Conservation (phyloP, 179 eudicot species). For the Patellifolia procumbens region DNA sequence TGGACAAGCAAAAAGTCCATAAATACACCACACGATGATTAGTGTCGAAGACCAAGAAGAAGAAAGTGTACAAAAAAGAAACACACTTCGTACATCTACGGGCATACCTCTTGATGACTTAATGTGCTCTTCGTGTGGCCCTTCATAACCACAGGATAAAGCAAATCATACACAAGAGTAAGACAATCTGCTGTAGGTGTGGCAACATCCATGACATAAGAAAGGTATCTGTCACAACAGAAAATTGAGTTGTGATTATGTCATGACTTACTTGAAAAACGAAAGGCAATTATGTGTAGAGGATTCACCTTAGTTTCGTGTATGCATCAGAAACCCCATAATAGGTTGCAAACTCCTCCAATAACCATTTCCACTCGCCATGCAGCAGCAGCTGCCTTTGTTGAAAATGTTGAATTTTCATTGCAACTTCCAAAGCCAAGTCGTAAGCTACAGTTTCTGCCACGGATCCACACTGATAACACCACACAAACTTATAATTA, state of each 20-base stretch:
- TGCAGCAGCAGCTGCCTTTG: slow-evolving; percentile 73
- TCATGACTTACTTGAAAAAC: slow-evolving; percentile 1
- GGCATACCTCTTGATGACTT: slow-evolving; percentile 93
- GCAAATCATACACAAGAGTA: slow-evolving; percentile 69
- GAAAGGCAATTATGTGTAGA: slow-evolving; percentile 7
- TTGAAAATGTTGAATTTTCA: slow-evolving; percentile 93
- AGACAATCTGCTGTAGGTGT: slow-evolving; percentile 99
- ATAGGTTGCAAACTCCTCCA: slow-evolving; percentile 83
- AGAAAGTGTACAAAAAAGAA: background rate
- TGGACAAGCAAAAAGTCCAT: background rate
- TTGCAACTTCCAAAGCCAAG: slow-evolving; percentile 82
- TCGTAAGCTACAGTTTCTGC: slow-evolving; percentile 99
- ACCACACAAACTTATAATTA: slow-evolving; percentile 13
- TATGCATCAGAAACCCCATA: slow-evolving; percentile 96
- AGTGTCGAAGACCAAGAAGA: slow-evolving; percentile 5
- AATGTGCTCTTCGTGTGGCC: slow-evolving; percentile 61
- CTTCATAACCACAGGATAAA: slow-evolving; percentile 79
- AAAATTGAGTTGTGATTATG: background rate
- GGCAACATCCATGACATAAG: slow-evolving; percentile 98
- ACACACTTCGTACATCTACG: slow-evolving; percentile 5
- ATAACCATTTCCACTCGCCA: slow-evolving; percentile 95
- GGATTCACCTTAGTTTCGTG: slow-evolving; percentile 72
- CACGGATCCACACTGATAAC: slow-evolving; percentile 76
- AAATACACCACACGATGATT: background rate
- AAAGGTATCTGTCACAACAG: slow-evolving; percentile 65